Evolutionary conservation across 2,329 filamentous ascomycete genomes (phyloP).

Genomic region (Fusarium sp.): DNA sequence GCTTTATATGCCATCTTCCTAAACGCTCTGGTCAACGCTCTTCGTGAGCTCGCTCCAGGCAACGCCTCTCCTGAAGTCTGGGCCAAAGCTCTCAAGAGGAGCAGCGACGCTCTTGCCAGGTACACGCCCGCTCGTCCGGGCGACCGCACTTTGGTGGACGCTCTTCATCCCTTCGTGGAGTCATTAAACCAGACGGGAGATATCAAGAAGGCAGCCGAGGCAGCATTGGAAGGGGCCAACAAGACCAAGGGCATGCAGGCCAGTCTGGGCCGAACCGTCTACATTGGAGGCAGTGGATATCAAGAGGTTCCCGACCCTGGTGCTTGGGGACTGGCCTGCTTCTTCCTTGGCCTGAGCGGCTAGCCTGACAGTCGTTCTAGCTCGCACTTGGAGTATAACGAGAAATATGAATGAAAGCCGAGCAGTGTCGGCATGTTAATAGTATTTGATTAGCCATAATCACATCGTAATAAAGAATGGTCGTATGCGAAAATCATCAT

Average conservation of each 20-base stretch:
- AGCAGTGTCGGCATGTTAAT: not conserved
- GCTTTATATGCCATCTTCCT: constrained; percentile 84
- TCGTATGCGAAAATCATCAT: constrained; percentile 42
- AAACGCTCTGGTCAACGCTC: constrained; percentile 80
- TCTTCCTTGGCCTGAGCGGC: constrained; percentile 78
- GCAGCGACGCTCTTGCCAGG: constrained; percentile 76
- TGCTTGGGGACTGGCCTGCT: constrained; percentile 78
- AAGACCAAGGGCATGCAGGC: constrained; percentile 93
- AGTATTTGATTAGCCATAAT: constrained; percentile 12
- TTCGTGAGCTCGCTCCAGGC: constrained; percentile 58
- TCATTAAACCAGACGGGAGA: constrained; percentile 73
- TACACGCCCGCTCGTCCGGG: constrained; percentile 93
- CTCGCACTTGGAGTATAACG: not conserved
- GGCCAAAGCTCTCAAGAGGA: constrained; percentile 76
- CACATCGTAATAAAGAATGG: constrained; percentile 13
- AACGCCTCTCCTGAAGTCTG: constrained; percentile 58
- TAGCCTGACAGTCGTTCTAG: constrained; percentile 44
- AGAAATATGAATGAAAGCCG: not conserved
- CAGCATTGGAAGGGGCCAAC: constrained; percentile 80
- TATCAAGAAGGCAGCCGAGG: constrained; percentile 78
- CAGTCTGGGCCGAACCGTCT: constrained; percentile 73
- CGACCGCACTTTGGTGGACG: constrained; percentile 91
- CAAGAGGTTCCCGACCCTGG: constrained; percentile 71
- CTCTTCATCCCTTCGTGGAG: constrained; percentile 87
- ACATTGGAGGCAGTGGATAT: constrained; percentile 59